Base-by-base conservation (phyloP, 164 flowering plant genomes). In the Chimonanthus salicifolius region DNA sequence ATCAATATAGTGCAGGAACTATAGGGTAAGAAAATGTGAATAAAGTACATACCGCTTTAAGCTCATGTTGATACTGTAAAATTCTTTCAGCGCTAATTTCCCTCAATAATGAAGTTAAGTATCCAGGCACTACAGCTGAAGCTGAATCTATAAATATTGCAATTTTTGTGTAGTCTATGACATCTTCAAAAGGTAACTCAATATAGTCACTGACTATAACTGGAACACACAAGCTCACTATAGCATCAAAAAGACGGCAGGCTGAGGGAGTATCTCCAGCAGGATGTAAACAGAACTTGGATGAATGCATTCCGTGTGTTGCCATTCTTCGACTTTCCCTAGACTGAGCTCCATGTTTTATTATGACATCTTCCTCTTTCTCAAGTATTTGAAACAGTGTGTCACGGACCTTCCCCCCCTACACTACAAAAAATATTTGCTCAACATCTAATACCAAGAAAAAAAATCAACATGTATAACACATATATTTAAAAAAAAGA, bases 221-320 rank as follows among this genome's bases (percentile, higher is more conserved):
- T 3, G 99, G 99, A 69, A 93, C 76, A 73, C 99, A 95, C 83
- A 95, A 83, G 83, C 99, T 95, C 78, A 93, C 96, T 71, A 95
- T 89, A 46, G 99, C 87, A 89, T 95, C 99, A 86, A 95, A 95
- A n/a, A 95, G 90, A 67, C 98, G 83, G 74, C 99, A 95, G 33
- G 99, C 98, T 46, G 99, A 95, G 64, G 99, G 99, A 49, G 99
- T 95, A 82, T 95, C 99, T n/a, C 99, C 99, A 75, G 99, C 99
- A 75, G 98, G 99, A 84, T 95, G 94, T 67, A 95, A 83, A 79
- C 99, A 95, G 74, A 95, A 95, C 75, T 88, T 95, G 54, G 99
- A 95, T 2, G 97, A 84, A 74, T 95, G 98, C 98, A 95, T 95
- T 70, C 99, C 99, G 49, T 83, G 90, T 33, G 94, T 76, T 67